phyloP scores from a whole-genome alignment of 129 eudicot species.

The Saposhnikovia divaricata region DNA sequence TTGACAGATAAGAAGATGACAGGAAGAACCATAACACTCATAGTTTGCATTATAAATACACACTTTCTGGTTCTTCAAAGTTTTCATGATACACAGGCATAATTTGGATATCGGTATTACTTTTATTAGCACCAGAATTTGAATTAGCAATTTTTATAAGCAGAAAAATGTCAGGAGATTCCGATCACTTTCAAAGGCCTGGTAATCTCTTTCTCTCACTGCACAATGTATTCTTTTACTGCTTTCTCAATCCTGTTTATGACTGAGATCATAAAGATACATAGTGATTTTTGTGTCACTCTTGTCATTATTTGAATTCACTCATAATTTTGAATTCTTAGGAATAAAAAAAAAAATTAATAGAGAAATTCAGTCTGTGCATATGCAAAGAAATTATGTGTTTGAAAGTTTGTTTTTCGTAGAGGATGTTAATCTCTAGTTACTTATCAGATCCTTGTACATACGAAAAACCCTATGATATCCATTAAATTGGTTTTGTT shows the following conservation, averaged over 20 bases:
- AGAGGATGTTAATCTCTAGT: no score
- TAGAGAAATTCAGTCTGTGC: no score
- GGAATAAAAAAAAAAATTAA: neutral
- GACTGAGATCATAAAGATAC: neutral
- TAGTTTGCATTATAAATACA: neutral
- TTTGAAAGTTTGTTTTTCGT: no score
- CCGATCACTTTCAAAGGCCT: constrained; percentile 8
- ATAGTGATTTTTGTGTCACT: no score
- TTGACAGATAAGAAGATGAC: neutral
- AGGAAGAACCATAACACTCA: neutral
- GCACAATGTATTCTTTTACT: neutral
- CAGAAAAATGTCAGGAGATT: constrained; percentile 10
- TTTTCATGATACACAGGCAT: neutral
- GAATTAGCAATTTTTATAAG: neutral
- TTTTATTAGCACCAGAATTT: neutral
- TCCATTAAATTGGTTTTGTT: neutral
- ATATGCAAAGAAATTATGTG: no score
- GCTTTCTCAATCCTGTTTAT: neutral
- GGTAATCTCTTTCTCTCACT: constrained; percentile 3
- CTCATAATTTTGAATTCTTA: neutral
- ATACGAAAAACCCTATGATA: neutral
- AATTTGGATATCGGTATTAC: neutral
- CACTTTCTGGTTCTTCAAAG: neutral
- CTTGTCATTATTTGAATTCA: neutral
- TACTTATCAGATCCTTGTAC: no score